Conservation (phyloP, 2,329 filamentous ascomycete species). For the Clarireedia sp. region DNA sequence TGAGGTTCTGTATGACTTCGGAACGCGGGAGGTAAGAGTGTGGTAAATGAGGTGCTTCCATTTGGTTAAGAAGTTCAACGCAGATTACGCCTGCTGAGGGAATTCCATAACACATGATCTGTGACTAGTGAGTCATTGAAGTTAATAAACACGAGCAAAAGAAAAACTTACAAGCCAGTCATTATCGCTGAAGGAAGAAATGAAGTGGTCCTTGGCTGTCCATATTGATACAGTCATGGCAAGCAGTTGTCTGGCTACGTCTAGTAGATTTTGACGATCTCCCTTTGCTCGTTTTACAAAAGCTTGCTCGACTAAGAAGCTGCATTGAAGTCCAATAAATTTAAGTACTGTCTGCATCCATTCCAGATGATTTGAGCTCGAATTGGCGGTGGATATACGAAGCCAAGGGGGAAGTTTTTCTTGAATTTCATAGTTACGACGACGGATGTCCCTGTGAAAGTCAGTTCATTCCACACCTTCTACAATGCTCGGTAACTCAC, state of each 20-base stretch:
- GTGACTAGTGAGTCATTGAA: neutral
- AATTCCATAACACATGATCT: conserved; percentile 39
- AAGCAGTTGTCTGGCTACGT: conserved; percentile 40
- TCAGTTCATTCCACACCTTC: conserved; percentile 1
- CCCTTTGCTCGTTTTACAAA: conserved; percentile 38
- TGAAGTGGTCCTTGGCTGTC: conserved; percentile 41
- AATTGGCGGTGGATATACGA: conserved; percentile 32
- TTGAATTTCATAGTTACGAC: conserved; percentile 32
- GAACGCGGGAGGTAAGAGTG: conserved; percentile 37
- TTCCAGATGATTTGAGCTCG: conserved; percentile 36
- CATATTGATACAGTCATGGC: conserved; percentile 39
- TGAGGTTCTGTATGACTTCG: conserved; percentile 43
- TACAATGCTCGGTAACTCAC: neutral
- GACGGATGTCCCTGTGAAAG: conserved; percentile 28
- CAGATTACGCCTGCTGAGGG: conserved; percentile 43
- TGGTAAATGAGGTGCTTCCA: conserved; percentile 23
- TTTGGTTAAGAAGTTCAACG: conserved; percentile 41
- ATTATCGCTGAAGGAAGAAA: conserved; percentile 35
- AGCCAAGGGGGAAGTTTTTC: conserved; percentile 30
- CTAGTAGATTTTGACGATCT: conserved; percentile 34
- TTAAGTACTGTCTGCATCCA: neutral
- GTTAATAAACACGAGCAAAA: neutral
- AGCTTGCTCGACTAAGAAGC: conserved; percentile 50
- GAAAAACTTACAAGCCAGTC: conserved; percentile 34
- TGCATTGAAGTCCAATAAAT: conserved; percentile 42